These are phyloP conservation scores for Cryptosporidium parvum DNA, from an alignment of 169 alveolate species.

Conservation along the genomic window DNA sequence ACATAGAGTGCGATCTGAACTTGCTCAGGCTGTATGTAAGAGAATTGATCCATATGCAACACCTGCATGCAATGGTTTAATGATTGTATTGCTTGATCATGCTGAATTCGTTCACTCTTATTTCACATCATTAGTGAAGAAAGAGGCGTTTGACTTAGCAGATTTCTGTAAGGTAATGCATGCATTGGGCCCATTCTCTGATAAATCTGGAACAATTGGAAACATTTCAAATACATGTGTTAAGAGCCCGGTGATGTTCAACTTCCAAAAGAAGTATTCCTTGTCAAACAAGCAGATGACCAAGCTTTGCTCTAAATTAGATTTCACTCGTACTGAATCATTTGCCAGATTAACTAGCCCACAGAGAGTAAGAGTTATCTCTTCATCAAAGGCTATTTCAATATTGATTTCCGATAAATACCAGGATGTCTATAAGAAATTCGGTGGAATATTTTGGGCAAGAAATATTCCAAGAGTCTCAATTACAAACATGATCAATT, in stretches of 20 bases:
- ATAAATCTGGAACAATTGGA: constrained; percentile 19
- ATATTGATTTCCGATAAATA: constrained; percentile 36
- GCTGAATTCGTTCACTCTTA: constrained; percentile 46
- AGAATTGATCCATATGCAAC: constrained; percentile 68
- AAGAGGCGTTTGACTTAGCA: constrained; percentile 58
- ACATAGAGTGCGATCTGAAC: constrained; percentile 43
- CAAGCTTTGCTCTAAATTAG: constrained; percentile 58
- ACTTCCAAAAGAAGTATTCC: constrained; percentile 51
- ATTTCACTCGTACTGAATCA: constrained; percentile 63
- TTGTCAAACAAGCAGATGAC: constrained; percentile 39
- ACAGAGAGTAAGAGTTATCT: constrained; percentile 50
- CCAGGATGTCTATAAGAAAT: constrained; percentile 27
- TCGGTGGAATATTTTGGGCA: constrained; percentile 68
- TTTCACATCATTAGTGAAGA: constrained; percentile 36
- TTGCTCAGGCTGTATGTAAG: constrained; percentile 60
- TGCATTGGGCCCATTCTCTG: constrained; percentile 36
- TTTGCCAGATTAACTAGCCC: constrained; percentile 35
- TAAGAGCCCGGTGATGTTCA: constrained; percentile 19
- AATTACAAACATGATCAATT: constrained; percentile 41
- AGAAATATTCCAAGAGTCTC: constrained; percentile 71
- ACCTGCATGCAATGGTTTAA: constrained; percentile 69
- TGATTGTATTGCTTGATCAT: constrained; percentile 50
- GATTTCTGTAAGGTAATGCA: constrained; percentile 56
- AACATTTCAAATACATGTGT: constrained; percentile 40
- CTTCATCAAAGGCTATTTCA: constrained; percentile 38